Evolutionary conservation across 2,329 filamentous ascomycete species (phyloP).

Genomic region (Pezicula rhizophila): DNA sequence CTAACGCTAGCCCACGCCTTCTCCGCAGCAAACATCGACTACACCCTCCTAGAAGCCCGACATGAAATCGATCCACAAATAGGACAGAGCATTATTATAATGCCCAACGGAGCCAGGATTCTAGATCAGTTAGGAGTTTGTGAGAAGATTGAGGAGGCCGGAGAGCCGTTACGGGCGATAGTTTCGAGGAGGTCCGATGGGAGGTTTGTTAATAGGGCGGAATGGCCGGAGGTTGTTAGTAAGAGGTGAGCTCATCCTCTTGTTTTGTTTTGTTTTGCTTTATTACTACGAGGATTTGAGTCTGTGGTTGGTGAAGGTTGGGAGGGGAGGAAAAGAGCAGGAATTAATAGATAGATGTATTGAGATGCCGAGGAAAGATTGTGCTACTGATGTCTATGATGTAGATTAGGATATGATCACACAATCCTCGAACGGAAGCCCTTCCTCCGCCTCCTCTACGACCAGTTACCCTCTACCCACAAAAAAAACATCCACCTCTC

Average conservation of each 20-base stretch:
- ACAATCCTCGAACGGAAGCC: not conserved
- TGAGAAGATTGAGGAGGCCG: not conserved
- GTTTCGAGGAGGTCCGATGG: not conserved
- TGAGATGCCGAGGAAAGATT: not conserved
- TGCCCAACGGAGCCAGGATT: constrained; percentile 34
- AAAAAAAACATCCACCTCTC: constrained; percentile 4
- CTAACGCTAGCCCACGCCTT: constrained; percentile 5
- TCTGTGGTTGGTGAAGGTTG: not conserved
- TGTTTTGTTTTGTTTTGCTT: not conserved
- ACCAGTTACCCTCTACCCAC: not conserved
- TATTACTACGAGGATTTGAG: not conserved
- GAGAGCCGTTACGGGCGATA: not conserved
- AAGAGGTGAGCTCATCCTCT: not conserved
- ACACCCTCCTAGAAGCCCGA: constrained; percentile 1
- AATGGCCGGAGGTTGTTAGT: not conserved
- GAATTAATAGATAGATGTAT: not conserved
- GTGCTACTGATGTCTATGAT: not conserved
- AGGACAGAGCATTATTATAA: constrained; percentile 1
- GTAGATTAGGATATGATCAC: not conserved
- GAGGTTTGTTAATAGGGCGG: not conserved
- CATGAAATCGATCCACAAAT: not conserved
- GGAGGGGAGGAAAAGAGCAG: not conserved
- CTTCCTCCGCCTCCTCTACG: not conserved
- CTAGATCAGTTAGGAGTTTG: constrained; percentile 40
- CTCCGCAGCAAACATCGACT: constrained; percentile 1